Base-by-base conservation (phyloP, 345 rosid genomes). In the Brassica carinata region DNA sequence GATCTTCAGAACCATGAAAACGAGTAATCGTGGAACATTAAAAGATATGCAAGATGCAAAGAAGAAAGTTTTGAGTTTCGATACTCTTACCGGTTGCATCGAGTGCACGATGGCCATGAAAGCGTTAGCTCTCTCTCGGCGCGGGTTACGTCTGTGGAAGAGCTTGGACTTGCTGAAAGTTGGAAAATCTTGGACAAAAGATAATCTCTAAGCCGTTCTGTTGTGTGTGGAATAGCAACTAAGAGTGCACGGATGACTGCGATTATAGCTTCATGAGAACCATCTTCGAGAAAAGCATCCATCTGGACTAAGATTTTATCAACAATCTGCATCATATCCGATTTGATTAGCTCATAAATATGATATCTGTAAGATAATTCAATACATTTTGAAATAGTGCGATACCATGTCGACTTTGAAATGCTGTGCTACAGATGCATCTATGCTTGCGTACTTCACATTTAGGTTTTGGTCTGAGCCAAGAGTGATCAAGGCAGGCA, bases 211-310 rank as follows among this genome's bases (percentile, higher is more conserved):
- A 95, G 92, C 79, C 83, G 89, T 29, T 93, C 97, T 57, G 96
- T 93, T 75, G 99, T 89, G 85, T 93, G 96, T 13, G 98, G 99
- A 81, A 93, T 87, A 40, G 98, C 99, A 71, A 90, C 87, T 68
- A 88, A 77, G 82, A 95, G 87, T 15, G 97, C 91, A 74, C 92
- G 99, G 67, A 95, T 86, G 69, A 95, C 99, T 71, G 97, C 98
- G 33, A 93, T 74, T 38, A 94, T 91, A 74, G 99, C 96, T 81
- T 91, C 99, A 85, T 93, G 96, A 43, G 99, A 91, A 73, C 99
- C 99, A 83, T 95, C 99, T 85, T 95, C 99, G 65, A 95, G 93
- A 86, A 95, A 95, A 33, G 98, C 98, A 87, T 95, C 99, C 99
- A 95, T 95, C 88, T 95, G 99, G 81, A 95, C 90, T 61, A 92